Evolutionary conservation across 345 rosid genomes (phyloP).

Genomic region (Citrus australasica): DNA sequence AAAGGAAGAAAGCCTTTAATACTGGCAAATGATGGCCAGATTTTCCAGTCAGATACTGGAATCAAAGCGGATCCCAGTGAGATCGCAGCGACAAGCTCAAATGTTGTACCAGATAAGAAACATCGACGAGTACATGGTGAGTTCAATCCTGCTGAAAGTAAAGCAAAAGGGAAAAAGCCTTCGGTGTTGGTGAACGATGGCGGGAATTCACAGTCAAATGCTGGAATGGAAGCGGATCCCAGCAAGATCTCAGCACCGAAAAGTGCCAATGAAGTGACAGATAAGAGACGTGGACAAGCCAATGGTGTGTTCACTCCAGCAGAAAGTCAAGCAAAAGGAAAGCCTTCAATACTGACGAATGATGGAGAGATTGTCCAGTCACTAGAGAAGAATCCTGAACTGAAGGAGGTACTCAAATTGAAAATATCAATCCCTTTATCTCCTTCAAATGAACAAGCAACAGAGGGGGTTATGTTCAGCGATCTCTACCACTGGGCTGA

Average conservation of each 20-base stretch:
- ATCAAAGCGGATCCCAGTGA: slow-evolving; percentile 13
- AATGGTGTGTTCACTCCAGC: slow-evolving; percentile 11
- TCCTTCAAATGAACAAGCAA: background rate
- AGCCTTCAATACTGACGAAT: background rate
- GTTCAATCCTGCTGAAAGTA: slow-evolving; percentile 3
- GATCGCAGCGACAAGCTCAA: slow-evolving; percentile 9
- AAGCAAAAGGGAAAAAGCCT: background rate
- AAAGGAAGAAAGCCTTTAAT: background rate
- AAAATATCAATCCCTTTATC: background rate
- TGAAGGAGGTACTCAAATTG: slow-evolving; percentile 6
- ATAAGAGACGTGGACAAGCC: slow-evolving; percentile 2
- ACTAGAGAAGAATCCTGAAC: background rate
- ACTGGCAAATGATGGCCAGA: too few species aligned
- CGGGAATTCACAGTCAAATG: slow-evolving; percentile 1
- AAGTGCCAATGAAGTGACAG: background rate
- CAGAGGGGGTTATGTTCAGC: background rate
- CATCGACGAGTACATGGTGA: slow-evolving; percentile 7
- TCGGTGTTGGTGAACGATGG: too few species aligned
- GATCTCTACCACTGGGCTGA: slow-evolving; percentile 13
- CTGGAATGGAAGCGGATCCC: slow-evolving; percentile 16
- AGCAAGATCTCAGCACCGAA: slow-evolving; percentile 8
- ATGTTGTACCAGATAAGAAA: background rate
- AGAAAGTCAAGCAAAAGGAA: too few species aligned
- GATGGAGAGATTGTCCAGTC: slow-evolving; percentile 11
- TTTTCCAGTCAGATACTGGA: slow-evolving; percentile 8